Conservation (phyloP, 176 grass and related monocot genomes). For the Tillandsia leiboldiana region DNA sequence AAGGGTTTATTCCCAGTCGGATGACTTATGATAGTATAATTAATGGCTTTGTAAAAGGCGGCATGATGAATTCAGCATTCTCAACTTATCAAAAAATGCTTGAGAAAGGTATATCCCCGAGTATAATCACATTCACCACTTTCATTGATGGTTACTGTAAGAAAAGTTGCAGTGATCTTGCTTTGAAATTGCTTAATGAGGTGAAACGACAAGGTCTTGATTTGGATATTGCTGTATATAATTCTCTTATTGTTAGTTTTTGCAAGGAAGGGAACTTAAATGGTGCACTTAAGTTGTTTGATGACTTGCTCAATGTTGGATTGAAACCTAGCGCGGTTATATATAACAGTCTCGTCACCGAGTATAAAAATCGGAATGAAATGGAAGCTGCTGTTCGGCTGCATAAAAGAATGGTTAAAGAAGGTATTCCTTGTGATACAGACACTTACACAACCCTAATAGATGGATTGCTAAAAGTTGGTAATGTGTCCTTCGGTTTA, state of each 20-base stretch:
- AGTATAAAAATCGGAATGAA: slow-evolving; percentile 56
- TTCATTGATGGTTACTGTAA: slow-evolving; percentile 75
- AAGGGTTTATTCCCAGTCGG: slow-evolving; percentile 67
- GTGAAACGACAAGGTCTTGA: slow-evolving; percentile 38
- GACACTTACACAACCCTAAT: background rate
- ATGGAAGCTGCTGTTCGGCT: slow-evolving; percentile 50
- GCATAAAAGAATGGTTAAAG: slow-evolving; percentile 49
- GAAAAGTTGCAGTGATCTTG: slow-evolving; percentile 48
- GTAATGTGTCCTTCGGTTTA: slow-evolving; percentile 11
- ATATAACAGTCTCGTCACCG: slow-evolving; percentile 70
- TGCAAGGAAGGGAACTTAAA: slow-evolving; percentile 64
- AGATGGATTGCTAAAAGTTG: slow-evolving; percentile 6
- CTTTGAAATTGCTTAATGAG: slow-evolving; percentile 63
- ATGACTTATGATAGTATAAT: slow-evolving; percentile 89
- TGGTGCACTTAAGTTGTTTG: slow-evolving; percentile 44
- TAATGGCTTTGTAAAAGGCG: slow-evolving; percentile 51
- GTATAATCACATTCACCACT: slow-evolving; percentile 72
- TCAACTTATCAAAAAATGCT: slow-evolving; percentile 53
- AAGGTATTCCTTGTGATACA: slow-evolving; percentile 53
- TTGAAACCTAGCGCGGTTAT: slow-evolving; percentile 38
- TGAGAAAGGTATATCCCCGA: slow-evolving; percentile 38
- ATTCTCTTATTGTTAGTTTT: slow-evolving; percentile 49
- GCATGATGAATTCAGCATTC: slow-evolving; percentile 44
- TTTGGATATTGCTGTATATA: slow-evolving; percentile 41
- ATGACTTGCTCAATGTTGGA: slow-evolving; percentile 53